These are phyloP conservation scores for Heliosperma pusillum DNA, from an alignment of 148 eudicot species.

Conservation along the genomic window DNA sequence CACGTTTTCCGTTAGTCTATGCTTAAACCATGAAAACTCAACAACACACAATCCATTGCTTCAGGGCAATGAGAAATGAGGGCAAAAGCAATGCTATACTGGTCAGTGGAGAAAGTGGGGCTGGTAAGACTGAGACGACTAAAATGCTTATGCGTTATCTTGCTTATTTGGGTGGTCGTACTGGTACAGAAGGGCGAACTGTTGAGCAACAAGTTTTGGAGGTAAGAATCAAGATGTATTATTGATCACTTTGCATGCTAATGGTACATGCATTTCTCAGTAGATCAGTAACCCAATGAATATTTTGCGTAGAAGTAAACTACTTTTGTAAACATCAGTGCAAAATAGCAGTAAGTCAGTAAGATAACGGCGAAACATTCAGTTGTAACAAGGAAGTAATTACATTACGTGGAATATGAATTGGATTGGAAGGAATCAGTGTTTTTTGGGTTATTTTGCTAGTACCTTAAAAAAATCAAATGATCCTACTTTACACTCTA, in stretches of 20 bases:
- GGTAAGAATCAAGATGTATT: conserved; percentile 37
- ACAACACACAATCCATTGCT: conserved; percentile 18
- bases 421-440: no score
- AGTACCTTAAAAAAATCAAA: no score
- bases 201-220: conserved; percentile 96
- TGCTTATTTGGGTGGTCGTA: conserved; percentile 90
- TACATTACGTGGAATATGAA: background rate
- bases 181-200: conserved; percentile 80
- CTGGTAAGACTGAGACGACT: conserved; percentile 94
- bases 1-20: conserved; percentile 1
- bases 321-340: background rate
- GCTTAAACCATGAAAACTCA: conserved; percentile 13
- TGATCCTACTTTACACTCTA: background rate
- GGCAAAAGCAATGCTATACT: conserved; percentile 83
- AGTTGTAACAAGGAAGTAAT: no score
- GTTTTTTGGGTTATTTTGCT: no score
- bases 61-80: conserved; percentile 89
- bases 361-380: background rate
- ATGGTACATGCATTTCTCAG: conserved; percentile 4
- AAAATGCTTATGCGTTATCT: conserved; percentile 97
- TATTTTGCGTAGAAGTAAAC: background rate
- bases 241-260: conserved; percentile 1
- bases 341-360: background rate
- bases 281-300: background rate
- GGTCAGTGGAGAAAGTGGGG: conserved; percentile 98